Evolutionary conservation across 495 filamentous ascomycete genomes (phyloP).

Genomic region (Penicillium odoratum): DNA sequence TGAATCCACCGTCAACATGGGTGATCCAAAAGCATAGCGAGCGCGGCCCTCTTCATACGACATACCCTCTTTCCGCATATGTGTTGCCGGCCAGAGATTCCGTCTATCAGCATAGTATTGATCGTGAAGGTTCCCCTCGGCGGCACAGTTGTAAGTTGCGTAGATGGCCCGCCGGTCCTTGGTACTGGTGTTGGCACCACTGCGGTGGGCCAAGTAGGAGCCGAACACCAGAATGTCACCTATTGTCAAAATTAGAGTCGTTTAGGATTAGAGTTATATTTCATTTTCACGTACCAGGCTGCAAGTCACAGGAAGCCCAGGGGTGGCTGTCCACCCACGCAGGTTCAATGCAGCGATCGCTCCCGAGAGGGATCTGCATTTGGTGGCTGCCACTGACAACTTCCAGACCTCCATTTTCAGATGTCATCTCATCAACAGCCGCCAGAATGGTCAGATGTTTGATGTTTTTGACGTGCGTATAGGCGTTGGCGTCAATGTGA

Average conservation of each 20-base stretch:
- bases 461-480: conserved; percentile 48
- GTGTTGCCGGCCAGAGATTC: conserved; percentile 45
- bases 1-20: conserved; percentile 42
- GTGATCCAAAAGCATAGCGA: conserved; percentile 42
- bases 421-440: conserved; percentile 41
- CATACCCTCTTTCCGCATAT: conserved; percentile 41
- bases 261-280: background rate
- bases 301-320: conserved; percentile 42
- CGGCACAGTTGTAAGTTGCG: conserved; percentile 45
- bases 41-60: conserved; percentile 39
- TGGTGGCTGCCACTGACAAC: conserved; percentile 44
- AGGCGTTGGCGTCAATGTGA: conserved; percentile 49
- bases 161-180: conserved; percentile 44
- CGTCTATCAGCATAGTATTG: conserved; percentile 44
- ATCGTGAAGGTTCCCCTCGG: conserved; percentile 44
- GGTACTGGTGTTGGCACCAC: conserved; percentile 38
- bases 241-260: conserved; percentile 3
- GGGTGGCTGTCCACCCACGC: conserved; percentile 39
- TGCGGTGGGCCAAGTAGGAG: conserved; percentile 47
- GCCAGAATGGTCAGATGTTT: conserved; percentile 47
- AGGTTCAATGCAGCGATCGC: conserved; percentile 41
- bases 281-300: conserved; percentile 27
- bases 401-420: conserved; percentile 44
- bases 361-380: conserved; percentile 39
- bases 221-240: conserved; percentile 47